Evolutionary conservation across 768 basidiomycete species (phyloP), one percentile per base, ranked within the genome.

Genomic region (Leccinum disarticulatum): DNA sequence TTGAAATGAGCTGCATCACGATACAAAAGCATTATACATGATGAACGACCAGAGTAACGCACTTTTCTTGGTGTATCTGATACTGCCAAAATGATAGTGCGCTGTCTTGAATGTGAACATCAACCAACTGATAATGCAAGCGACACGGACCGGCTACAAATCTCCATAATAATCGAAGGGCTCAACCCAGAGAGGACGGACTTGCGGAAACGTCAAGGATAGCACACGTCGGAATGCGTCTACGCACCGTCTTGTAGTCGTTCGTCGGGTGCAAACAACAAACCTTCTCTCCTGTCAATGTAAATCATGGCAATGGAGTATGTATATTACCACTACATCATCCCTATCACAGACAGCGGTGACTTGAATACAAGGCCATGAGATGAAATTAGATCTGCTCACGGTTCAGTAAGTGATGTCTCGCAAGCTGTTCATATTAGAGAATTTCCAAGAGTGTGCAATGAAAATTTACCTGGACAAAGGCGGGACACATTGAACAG

Each of bases 81-180:
- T 94, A 94, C 71, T 92, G 90, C 92, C 92, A 94, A 71, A 94
- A 94, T 4, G 91, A 90, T 58, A 93, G 82, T 4, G 92, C 90
- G 22, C 91, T 91, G 56, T 28, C 33, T 0, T 31, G 19, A 36
- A 13, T 4, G 49, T 69, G 53, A 61, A 50, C 53, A 35, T 49
- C 22, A 49, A 48, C 30, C 35, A 61, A 17, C 11, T 41, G 27
- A 51, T 13, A 15, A 19, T 55, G 31, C 15, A 33, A 52, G 59
- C 17, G 15, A 27, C 25, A 69, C 77, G 19, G 56, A 87, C 89
- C 92, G 85, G 68, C 84, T 87, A 71, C 90, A 92, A 51, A 93
- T 91, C 67, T 94, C 92, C 55, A 93, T 73, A 55, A 93, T 87
- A 30, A 81, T 82, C 1, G 87, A 82, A 14, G 92, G 92, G 28